Base-by-base conservation (phyloP, 345 rosid genomes). In the Pelargonium nanum region DNA sequence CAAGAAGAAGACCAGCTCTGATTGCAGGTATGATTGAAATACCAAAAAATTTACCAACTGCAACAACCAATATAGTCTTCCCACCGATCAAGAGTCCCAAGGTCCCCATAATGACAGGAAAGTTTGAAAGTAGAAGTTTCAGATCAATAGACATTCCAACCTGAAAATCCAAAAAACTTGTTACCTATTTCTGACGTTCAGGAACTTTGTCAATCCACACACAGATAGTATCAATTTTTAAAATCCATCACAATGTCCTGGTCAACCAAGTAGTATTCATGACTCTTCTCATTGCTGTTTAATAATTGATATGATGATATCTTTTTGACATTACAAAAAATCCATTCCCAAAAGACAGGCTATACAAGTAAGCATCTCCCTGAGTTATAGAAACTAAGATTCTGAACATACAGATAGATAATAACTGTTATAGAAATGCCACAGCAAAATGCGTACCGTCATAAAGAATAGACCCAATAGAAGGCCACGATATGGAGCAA, bases 91-190 rank as follows among this genome's bases (percentile, higher is more conserved):
- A 74, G 72, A 89, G 85, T 48, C 84, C 98, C 69, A 92, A 51
- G 55, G 84, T 55, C 72, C 91, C 96, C 70, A 78, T 73, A 71
- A 93, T 80, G 65, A 70, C 84, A 21, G 97, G 97, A 74, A 85
- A 86, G 62, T 93, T 93, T 58, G 97, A 85, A 65, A 87, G 52
- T 65, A 92, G 91, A 69, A 93, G 93, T 68, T 89, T 93, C 50
- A 97, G 99, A 79, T 93, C 97, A 71, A 93, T 93, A 24, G 99
- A 93, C 97, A 93, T 93, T 70, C 99, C 99, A 75, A 93, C 99
- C 99, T 93, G 88, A 75, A 78, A 77, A 65, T 66, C 60, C 68
- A 60, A 40, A 63, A 57, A 59, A 71, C 7, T 34, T 57, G 62
- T 63, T 30, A 55, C 28, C 26, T 9, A 40, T 2, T 10, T 40